Percentiles rank a stretch among this genome's conserved stretches.
Evolutionary conservation across 1,139 yeast genomes (phyloP).

Genomic region (Candida mesenterica): DNA sequence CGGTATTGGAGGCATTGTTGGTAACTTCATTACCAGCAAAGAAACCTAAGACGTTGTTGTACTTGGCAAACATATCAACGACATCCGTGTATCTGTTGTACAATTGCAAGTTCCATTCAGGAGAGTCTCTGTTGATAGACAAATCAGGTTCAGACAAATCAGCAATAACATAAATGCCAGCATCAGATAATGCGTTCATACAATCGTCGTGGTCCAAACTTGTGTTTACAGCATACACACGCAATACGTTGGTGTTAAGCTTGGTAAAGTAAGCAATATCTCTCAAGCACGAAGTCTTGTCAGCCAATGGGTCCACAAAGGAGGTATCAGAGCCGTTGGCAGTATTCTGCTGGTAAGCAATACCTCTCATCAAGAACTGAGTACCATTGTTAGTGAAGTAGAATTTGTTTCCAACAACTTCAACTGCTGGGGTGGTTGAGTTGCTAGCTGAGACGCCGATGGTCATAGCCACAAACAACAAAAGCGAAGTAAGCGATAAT

Average conservation of each 20-base stretch:
- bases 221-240: slow-evolving; percentile 78
- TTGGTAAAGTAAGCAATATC: slow-evolving; percentile 78
- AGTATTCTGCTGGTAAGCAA: slow-evolving; percentile 47
- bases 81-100: slow-evolving; percentile 74
- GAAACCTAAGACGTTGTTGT: slow-evolving; percentile 86
- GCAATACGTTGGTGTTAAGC: slow-evolving; percentile 71
- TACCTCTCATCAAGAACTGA: slow-evolving; percentile 45
- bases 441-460: slow-evolving; percentile 9
- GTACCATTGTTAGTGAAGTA: slow-evolving; percentile 45
- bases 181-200: slow-evolving; percentile 80
- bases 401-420: slow-evolving; percentile 47
- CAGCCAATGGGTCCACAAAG: slow-evolving; percentile 75
- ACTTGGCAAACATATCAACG: slow-evolving; percentile 78
- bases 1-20: slow-evolving; percentile 48
- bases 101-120: slow-evolving; percentile 67
- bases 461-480: slow-evolving; percentile 5
- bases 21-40: slow-evolving; percentile 92
- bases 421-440: slow-evolving; percentile 30
- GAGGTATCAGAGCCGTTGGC: slow-evolving; percentile 37
- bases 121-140: slow-evolving; percentile 73
- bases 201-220: slow-evolving; percentile 80
- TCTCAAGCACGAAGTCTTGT: slow-evolving; percentile 68
- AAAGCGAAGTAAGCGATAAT: slow-evolving; percentile 8
- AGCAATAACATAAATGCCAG: slow-evolving; percentile 83
- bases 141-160: slow-evolving; percentile 85